A percentile compares a stretch with the other conserved stretches of the same genome.
Conservation (phyloP, 2,329 filamentous ascomycete genomes). For the Zymoseptoria passerinii region DNA sequence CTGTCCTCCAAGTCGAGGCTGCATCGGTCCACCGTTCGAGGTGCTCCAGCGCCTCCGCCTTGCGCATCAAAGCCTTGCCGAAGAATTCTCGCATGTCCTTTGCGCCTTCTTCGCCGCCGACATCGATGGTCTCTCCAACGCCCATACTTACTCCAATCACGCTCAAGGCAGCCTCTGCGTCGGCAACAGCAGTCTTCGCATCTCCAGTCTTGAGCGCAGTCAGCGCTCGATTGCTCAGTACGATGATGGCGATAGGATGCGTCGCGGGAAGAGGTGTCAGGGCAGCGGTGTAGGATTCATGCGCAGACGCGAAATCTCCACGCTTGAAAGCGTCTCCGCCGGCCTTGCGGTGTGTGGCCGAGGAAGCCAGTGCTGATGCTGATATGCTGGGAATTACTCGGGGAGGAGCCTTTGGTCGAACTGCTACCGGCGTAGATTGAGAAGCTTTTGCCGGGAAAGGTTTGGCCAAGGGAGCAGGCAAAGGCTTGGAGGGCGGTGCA, state of each 20-base stretch:
- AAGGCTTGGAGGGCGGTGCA: slow-evolving; percentile 6
- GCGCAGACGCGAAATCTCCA: slow-evolving; percentile 82
- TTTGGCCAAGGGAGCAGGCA: slow-evolving; percentile 7
- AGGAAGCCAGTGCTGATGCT: slow-evolving; percentile 60
- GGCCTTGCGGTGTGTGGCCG: slow-evolving; percentile 66
- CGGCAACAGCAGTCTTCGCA: slow-evolving; percentile 74
- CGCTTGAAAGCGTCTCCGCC: slow-evolving; percentile 89
- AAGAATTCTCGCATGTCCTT: slow-evolving; percentile 92
- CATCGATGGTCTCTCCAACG: slow-evolving; percentile 67
- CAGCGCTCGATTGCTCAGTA: slow-evolving; percentile 83
- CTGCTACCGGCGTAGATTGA: slow-evolving; percentile 34
- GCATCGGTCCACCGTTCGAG: slow-evolving; percentile 92
- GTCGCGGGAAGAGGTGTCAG: slow-evolving; percentile 63
- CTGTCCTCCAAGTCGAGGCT: slow-evolving; percentile 67
- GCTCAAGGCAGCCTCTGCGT: slow-evolving; percentile 71
- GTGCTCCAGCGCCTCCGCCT: slow-evolving; percentile 90
- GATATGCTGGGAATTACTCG: slow-evolving; percentile 61
- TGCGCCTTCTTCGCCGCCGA: slow-evolving; percentile 49
- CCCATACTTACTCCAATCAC: slow-evolving; percentile 75
- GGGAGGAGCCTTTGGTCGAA: slow-evolving; percentile 41
- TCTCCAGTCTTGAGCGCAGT: slow-evolving; percentile 88
- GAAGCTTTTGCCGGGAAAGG: slow-evolving; percentile 16
- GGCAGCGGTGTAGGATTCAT: slow-evolving; percentile 71
- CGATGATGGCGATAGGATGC: slow-evolving; percentile 79
- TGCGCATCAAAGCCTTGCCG: slow-evolving; percentile 86